phyloP scores from a whole-genome alignment of 306 rosid species.

The Urtica urens region DNA sequence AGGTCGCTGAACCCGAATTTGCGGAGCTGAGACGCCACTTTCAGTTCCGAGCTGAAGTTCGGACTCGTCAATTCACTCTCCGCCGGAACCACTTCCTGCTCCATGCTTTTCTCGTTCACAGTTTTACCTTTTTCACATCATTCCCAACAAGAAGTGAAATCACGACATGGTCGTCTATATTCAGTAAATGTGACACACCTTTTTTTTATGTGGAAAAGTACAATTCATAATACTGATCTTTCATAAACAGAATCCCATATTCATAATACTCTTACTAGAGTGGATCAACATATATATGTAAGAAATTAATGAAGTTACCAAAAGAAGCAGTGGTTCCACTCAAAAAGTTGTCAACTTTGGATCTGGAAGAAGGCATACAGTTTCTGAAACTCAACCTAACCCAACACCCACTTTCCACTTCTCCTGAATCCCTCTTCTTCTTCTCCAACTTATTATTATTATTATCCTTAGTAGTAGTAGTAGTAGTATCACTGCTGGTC shows the following conservation, averaged over 20 bases:
- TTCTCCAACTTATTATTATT: slow-evolving; percentile 28
- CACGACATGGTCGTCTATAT: too few relatives aligned
- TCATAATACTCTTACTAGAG: neutral
- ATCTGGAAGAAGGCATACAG: slow-evolving; percentile 78
- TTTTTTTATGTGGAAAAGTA: too few relatives aligned
- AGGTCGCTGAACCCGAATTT: slow-evolving; percentile 87
- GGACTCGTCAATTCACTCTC: slow-evolving; percentile 72
- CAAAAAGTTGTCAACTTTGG: slow-evolving; percentile 67
- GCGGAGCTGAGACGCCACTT: slow-evolving; percentile 78
- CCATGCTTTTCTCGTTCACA: slow-evolving; percentile 39
- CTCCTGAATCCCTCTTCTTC: slow-evolving; percentile 9
- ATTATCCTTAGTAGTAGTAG: too few relatives aligned
- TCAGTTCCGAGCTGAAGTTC: slow-evolving; percentile 77
- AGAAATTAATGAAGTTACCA: slow-evolving; percentile 30
- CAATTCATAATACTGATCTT: too few relatives aligned
- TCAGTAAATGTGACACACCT: slow-evolving; percentile 2
- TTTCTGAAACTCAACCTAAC: slow-evolving; percentile 49
- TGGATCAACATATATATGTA: neutral
- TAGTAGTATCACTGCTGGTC: too few relatives aligned
- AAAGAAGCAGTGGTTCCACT: slow-evolving; percentile 38
- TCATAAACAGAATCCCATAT: too few relatives aligned
- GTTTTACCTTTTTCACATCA: slow-evolving; percentile 46
- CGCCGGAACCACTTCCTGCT: slow-evolving; percentile 30
- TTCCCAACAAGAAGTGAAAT: slow-evolving; percentile 10
- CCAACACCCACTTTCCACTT: slow-evolving; percentile 53